phyloP scores from a whole-genome alignment of 306 rosid genomes.

The Ormosia semicastrata region DNA sequence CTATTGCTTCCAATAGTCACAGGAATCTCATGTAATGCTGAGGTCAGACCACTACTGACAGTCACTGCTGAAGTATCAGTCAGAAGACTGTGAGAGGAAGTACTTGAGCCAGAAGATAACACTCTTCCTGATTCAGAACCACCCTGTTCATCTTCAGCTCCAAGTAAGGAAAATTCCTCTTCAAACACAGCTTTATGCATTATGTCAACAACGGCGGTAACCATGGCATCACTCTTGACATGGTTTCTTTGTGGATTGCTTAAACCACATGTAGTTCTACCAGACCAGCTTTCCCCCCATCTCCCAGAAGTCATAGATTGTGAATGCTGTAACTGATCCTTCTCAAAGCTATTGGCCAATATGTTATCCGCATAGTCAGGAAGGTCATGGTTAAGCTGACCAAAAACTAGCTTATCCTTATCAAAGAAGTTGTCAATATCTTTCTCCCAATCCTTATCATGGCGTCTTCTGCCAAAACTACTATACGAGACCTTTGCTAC shows the following conservation, averaged over 20 bases:
- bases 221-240: not conserved
- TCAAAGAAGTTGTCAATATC: not conserved
- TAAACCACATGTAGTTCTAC: not conserved
- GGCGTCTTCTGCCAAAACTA: slow-evolving; percentile 16
- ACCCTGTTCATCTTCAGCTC: slow-evolving; percentile 1
- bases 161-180: slow-evolving; percentile 26
- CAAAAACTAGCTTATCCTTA: not conserved
- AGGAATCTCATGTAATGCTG: slow-evolving; percentile 16
- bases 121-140: slow-evolving; percentile 5
- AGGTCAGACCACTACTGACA: slow-evolving; percentile 1
- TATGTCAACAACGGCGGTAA: not conserved
- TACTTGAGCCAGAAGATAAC: slow-evolving; percentile 9
- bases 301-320: slow-evolving; percentile 17
- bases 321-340: slow-evolving; percentile 7
- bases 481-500: slow-evolving; percentile 8
- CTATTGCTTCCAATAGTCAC: slow-evolving; percentile 22
- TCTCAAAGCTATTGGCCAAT: slow-evolving; percentile 21
- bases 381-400: not conserved
- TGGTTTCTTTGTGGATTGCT: not conserved
- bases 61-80: not conserved
- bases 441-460: slow-evolving; percentile 11
- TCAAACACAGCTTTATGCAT: slow-evolving; percentile 3
- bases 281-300: slow-evolving; percentile 9
- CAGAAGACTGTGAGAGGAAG: not conserved
- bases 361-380: not conserved